These are phyloP conservation scores for Coemansia sp. DNA, from an alignment of 192 early-diverging fungal species.

Conservation along the genomic window DNA sequence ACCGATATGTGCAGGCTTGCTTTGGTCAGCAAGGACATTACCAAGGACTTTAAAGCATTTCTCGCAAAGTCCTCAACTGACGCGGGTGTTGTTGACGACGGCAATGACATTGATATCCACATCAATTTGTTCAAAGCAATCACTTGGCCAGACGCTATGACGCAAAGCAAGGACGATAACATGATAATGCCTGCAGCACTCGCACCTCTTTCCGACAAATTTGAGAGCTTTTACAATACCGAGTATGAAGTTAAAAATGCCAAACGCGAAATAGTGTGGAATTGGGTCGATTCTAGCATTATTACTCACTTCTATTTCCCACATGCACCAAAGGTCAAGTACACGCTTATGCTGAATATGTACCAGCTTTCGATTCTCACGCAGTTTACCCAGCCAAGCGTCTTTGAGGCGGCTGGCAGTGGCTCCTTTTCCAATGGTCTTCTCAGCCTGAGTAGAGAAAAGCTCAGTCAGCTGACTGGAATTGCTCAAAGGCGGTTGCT, in stretches of 20 bases:
- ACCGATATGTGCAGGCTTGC: neutral
- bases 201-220: neutral
- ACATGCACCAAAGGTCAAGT: neutral
- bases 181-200: neutral
- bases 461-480: neutral
- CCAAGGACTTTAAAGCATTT: neutral
- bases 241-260: neutral
- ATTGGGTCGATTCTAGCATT: neutral
- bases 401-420: neutral
- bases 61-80: neutral
- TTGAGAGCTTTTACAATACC: neutral
- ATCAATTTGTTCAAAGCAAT: neutral
- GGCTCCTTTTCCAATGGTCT: neutral
- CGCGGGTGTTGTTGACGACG: neutral
- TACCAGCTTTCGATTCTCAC: neutral
- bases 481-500: neutral
- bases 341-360: neutral
- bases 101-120: neutral
- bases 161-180: neutral
- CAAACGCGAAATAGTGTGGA: neutral
- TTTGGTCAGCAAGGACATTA: neutral
- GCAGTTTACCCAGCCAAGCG: neutral
- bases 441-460: neutral
- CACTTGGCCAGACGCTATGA: neutral
- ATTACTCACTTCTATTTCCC: neutral